A percentile compares a stretch with the other conserved stretches of the same genome.
Conservation (phyloP, 805 yeast genomes). For the Saccharomycopsis microspora region DNA sequence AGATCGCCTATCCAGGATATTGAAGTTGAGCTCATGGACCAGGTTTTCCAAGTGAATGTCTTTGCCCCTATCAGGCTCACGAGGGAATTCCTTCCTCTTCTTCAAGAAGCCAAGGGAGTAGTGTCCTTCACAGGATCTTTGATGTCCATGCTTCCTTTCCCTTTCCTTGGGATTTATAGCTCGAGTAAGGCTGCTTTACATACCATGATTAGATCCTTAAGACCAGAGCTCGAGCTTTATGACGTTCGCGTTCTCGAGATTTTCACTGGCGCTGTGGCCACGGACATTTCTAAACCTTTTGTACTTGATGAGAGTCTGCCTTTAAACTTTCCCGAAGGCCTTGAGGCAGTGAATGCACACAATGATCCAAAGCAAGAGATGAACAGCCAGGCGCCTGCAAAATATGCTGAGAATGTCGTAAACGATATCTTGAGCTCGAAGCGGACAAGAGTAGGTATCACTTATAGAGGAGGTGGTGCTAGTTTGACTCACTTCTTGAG, state of each 20-base stretch:
- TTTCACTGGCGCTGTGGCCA: constrained; percentile 66
- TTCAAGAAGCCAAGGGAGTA: constrained; percentile 57
- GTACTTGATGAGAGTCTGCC: constrained; percentile 45
- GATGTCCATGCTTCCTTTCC: constrained; percentile 56
- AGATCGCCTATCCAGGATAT: constrained; percentile 54
- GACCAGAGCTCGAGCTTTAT: constrained; percentile 60
- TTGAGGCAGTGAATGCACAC: constrained; percentile 35
- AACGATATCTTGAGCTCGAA: constrained; percentile 30
- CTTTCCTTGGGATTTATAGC: constrained; percentile 56
- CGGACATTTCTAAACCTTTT: constrained; percentile 59
- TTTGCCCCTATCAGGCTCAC: constrained; percentile 57
- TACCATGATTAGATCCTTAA: constrained; percentile 51
- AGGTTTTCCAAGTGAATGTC: constrained; percentile 55
- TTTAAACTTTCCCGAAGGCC: constrained; percentile 40
- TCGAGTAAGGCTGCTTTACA: constrained; percentile 71
- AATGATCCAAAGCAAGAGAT: constrained; percentile 24
- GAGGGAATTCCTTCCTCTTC: constrained; percentile 41
- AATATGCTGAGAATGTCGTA: constrained; percentile 46
- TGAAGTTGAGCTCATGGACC: constrained; percentile 43
- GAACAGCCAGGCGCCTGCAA: constrained; percentile 35
- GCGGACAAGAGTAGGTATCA: constrained; percentile 33
- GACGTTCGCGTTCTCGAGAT: constrained; percentile 60
- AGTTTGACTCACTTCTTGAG: constrained; percentile 25
- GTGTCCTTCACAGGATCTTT: constrained; percentile 68
- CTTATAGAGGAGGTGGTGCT: constrained; percentile 40